These are phyloP conservation scores for Plantago elongata DNA, from an alignment of 257 asterid species.

Conservation along the genomic window DNA sequence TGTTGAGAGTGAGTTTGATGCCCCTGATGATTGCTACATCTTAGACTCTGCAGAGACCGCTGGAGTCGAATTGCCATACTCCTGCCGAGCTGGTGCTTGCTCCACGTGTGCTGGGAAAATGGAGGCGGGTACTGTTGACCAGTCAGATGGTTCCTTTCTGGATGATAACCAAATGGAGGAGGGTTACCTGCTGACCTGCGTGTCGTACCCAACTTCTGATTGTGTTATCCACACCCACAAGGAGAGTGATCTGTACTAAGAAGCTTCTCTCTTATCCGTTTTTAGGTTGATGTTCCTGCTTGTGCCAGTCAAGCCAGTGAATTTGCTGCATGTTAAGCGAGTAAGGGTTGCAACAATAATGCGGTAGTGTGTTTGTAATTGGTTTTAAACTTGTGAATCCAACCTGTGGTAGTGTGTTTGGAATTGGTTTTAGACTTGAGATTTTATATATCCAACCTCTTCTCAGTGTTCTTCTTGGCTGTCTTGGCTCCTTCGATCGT, in stretches of 20 bases:
- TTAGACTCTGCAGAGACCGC: conserved; percentile 75
- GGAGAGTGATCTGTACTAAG: conserved; percentile 64
- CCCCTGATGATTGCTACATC: conserved; percentile 56
- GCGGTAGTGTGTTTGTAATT: conserved; percentile 2
- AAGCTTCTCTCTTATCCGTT: conserved; percentile 6
- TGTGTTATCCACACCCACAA: conserved; percentile 82
- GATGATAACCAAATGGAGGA: conserved; percentile 49
- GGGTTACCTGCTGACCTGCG: conserved; percentile 69
- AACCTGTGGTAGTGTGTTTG: conserved; percentile 4
- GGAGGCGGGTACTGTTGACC: conserved; percentile 57
- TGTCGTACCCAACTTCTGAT: conserved; percentile 70
- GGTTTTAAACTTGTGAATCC: background rate
- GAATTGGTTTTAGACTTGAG: background rate
- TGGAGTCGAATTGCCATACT: conserved; percentile 75
- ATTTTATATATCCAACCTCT: background rate
- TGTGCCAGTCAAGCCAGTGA: background rate
- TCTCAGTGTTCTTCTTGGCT: too few relatives aligned
- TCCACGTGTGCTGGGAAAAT: conserved; percentile 85
- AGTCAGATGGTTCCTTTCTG: conserved; percentile 75
- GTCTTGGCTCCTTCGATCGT: too few relatives aligned
- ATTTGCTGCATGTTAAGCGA: conserved; percentile 1
- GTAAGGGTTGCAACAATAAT: background rate
- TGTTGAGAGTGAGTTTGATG: conserved; percentile 49
- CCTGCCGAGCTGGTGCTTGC: conserved; percentile 94
- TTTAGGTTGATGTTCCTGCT: background rate